Percentiles rank a stretch among this genome's conserved stretches.
phyloP scores from a whole-genome alignment of 2,329 filamentous ascomycete genomes.

The Scedosporium minutisporum region DNA sequence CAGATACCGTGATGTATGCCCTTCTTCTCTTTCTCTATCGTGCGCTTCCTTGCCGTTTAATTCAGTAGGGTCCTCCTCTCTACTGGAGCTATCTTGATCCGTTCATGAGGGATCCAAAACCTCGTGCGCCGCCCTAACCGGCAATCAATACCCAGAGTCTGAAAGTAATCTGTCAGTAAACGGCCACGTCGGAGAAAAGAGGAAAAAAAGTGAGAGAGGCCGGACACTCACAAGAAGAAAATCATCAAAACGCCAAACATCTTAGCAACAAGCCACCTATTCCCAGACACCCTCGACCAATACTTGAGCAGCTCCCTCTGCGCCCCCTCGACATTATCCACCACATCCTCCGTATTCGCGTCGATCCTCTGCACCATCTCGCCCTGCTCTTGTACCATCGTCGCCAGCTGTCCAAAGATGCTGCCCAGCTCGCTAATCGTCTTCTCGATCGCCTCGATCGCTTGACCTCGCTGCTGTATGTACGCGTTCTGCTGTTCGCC shows the following conservation, averaged over 20 bases:
- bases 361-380: constrained; percentile 98
- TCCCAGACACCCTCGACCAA: constrained; percentile 87
- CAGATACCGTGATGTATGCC: constrained; percentile 5
- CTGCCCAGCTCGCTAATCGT: constrained; percentile 84
- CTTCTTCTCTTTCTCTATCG: constrained; percentile 8
- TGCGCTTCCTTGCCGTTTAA: background rate
- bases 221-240: constrained; percentile 57
- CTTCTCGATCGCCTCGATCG: constrained; percentile 92
- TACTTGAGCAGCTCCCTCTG: constrained; percentile 95
- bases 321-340: constrained; percentile 95
- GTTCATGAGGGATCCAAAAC: background rate
- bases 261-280: constrained; percentile 87
- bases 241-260: constrained; percentile 82
- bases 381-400: constrained; percentile 95
- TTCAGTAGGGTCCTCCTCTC: background rate
- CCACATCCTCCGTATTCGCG: constrained; percentile 93
- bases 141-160: constrained; percentile 60
- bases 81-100: background rate
- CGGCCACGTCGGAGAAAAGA: constrained; percentile 11
- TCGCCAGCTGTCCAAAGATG: constrained; percentile 88
- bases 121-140: constrained; percentile 25
- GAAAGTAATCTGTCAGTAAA: constrained; percentile 5
- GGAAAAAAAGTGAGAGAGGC: background rate
- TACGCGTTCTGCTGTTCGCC: constrained; percentile 78
- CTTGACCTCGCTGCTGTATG: constrained; percentile 86